phyloP scores from a whole-genome alignment of 1,284 basidiomycete genomes.

The Hemileia vastatrix region DNA sequence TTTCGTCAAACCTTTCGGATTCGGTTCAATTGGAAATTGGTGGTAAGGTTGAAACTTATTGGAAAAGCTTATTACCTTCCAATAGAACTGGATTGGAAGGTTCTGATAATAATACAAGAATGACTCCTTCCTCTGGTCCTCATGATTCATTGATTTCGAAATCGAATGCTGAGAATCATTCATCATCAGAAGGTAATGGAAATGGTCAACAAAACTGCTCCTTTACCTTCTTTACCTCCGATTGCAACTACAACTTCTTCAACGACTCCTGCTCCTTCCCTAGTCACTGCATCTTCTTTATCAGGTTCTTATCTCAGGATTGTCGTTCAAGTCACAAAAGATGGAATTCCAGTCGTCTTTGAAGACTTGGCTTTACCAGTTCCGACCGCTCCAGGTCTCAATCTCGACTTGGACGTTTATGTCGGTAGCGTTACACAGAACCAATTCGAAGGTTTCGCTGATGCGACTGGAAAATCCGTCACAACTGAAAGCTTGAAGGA shows the following conservation, averaged over 20 bases:
- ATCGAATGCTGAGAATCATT: neutral
- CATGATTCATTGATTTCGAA: neutral
- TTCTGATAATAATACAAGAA: neutral
- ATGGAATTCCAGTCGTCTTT: constrained; percentile 75
- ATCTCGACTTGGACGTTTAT: constrained; percentile 62
- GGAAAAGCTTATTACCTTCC: too few species aligned
- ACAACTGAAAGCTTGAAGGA: neutral
- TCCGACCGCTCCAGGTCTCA: too few species aligned
- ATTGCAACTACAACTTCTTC: neutral
- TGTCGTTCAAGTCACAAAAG: constrained; percentile 81
- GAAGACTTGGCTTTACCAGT: constrained; percentile 63
- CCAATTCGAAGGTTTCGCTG: constrained; percentile 66
- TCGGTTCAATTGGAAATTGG: too few species aligned
- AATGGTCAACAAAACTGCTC: neutral
- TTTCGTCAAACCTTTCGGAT: too few species aligned
- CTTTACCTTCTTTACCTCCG: neutral
- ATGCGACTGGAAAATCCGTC: too few species aligned
- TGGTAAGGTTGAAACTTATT: too few species aligned
- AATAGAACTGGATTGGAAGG: constrained; percentile 19
- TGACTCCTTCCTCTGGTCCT: neutral
- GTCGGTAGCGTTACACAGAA: constrained; percentile 70
- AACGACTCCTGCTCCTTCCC: constrained; percentile 38
- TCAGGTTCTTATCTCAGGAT: constrained; percentile 76
- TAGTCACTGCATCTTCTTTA: constrained; percentile 71
- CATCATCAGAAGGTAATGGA: too few species aligned